Evolutionary conservation across 2,329 filamentous ascomycete species (phyloP), one percentile per base, ranked within the genome.

Genomic region (Aspergillus costaricaensis): DNA sequence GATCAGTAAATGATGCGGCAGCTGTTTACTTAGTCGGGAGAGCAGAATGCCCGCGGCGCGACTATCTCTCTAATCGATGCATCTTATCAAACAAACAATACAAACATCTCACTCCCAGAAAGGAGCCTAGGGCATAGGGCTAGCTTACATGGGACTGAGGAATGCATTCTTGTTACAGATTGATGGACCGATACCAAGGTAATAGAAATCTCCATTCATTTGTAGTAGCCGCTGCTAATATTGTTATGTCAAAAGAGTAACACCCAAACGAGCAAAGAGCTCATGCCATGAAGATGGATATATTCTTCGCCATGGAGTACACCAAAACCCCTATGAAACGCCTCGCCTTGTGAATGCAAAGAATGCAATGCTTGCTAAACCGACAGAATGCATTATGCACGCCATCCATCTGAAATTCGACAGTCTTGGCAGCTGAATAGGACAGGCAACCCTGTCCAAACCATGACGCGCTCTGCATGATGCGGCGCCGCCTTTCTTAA

Each of bases 341-440:
- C 60, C 58, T 32, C 23, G 54, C 39, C 23, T 57, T 32, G n/a
- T 49, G 38, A 55, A 47, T 49, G 23, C 43, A 25, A 43, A 55
- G n/a, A 48, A 54, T 52, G 32, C 43, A 56, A 58, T 41, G 54
- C 36, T 55, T 58, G 49, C 38, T 58, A 57, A 60, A 57, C 15
- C 14, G 39, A 57, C 30, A 8, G 8, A 64, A 58, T 54, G 48
- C 38, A 60, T 73, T 58, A 76, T 67, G 73, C 70, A 58, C 57
- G 66, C 74, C 75, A 77, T 23, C 71, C 74, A 23, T 62, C 62
- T 7, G 60, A 62, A 39, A 61, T 61, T 17, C 65, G 63, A 57
- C 77, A 79, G 59, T 75, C 60, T 17, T 64, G 64, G 61, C 77
- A 79, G 5, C 72, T 71, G 58, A 79, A 70, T 54, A 75, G 58